Base-by-base conservation (phyloP, 2,329 filamentous ascomycete genomes). In the Botrytis squamosa region DNA sequence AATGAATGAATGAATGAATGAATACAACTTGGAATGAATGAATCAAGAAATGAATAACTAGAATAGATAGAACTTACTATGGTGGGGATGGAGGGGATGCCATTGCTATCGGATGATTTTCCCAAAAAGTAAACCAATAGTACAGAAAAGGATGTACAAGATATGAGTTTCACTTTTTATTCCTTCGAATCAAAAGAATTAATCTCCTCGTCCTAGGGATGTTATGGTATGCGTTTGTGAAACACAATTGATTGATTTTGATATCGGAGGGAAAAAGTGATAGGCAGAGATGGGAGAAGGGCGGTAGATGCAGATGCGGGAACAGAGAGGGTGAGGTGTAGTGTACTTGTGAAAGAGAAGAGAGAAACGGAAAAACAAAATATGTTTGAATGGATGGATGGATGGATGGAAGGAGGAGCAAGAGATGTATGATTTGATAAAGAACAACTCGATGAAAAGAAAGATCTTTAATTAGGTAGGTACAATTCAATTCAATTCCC, bases 21-120 rank as follows among this genome's bases (percentile, higher is more conserved):
- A 29, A 57, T 55, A 7, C 22, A 25, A 10, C 14, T 62, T 25
- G 25, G 49, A 33, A n/a, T 36, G 29, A 29, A 42, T 38, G 36
- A 52, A 46, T 42, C 33, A 55, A 64, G 25, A 12, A 36, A 52
- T 55, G 33, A 16, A 36, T 18, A n/a, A n/a, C n/a, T n/a, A 12
- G 36, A 33, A 36, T 22, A 29, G 40, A 46, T 29, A 29, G 40
- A 62, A 72, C 71, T 72, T 52, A 72, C 71, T 72, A 72, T 69
- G 71, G 71, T 59, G 71, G 71, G 52, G 71, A 69, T 72, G 63
- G 71, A 59, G 71, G 63, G 63, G 63, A 68, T 68, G 65, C 66
- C 63, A 72, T 72, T 72, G 52, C 52, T 57, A 64, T 66, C 49
- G 46, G 70, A 33, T 6, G 49, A 69, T 29, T 29, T 36, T 25